These are phyloP conservation scores for Gracilaria gracilis DNA, from an alignment of 23 red algal species.

Conservation along the genomic window DNA sequence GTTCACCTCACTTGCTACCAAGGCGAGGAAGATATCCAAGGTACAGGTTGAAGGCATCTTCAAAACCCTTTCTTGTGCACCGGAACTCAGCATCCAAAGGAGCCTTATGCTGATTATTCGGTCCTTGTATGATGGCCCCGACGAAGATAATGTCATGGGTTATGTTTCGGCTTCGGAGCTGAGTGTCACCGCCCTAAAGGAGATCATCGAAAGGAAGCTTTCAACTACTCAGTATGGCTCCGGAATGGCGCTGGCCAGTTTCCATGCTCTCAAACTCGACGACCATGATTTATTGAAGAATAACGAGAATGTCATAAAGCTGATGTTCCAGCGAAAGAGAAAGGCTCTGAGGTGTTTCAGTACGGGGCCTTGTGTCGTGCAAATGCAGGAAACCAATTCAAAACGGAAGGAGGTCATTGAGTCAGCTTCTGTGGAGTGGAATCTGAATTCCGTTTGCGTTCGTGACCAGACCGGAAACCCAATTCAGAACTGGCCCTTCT, in stretches of 20 bases:
- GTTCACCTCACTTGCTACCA: constrained; percentile 10
- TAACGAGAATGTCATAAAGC: neutral
- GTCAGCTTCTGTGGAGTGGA: constrained; percentile 8
- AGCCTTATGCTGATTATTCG: constrained; percentile 51
- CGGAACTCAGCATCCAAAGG: constrained; percentile 66
- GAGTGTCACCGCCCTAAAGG: neutral
- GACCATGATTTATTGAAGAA: neutral
- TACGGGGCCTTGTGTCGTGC: neutral
- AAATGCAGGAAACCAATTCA: neutral
- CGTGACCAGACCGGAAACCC: neutral
- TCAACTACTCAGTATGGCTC: constrained; percentile 15
- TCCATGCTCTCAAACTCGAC: neutral
- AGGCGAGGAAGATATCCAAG: constrained; percentile 1
- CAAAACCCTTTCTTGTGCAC: constrained; percentile 25
- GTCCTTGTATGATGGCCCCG: constrained; percentile 29
- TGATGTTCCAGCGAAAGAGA: neutral
- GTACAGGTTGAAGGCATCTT: constrained; percentile 26
- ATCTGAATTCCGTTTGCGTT: constrained; percentile 4
- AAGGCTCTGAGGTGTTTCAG: constrained; percentile 1
- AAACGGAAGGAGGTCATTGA: neutral
- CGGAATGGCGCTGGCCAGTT: neutral
- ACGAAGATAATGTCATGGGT: neutral
- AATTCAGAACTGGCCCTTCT: constrained; percentile 1
- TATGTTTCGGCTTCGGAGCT: neutral
- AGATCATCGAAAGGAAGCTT: constrained; percentile 10